Conservation (phyloP, 805 yeast species). For the Spencermartinsiella europaea region DNA sequence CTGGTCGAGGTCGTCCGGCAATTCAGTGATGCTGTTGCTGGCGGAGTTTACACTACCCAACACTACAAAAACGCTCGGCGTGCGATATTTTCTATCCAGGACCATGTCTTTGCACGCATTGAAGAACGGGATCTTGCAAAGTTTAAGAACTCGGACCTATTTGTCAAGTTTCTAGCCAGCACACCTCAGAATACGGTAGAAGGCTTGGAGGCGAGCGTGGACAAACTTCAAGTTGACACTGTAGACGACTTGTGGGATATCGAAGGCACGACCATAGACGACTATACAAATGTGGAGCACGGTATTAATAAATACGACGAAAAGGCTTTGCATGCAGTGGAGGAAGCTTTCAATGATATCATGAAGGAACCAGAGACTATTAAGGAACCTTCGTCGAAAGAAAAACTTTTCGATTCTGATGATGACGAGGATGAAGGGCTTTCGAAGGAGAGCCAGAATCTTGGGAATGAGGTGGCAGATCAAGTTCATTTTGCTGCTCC, state of each 20-base stretch:
- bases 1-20: constrained; percentile 31
- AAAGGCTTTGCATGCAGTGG: constrained; percentile 53
- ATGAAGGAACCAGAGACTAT: constrained; percentile 20
- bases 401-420: constrained; percentile 18
- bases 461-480: constrained; percentile 10
- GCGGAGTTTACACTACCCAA: constrained; percentile 13
- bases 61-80: constrained; percentile 52
- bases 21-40: constrained; percentile 28
- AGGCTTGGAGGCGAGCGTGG: constrained; percentile 17
- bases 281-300: constrained; percentile 14
- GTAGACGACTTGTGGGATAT: constrained; percentile 21
- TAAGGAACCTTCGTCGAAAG: background rate
- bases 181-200: constrained; percentile 2
- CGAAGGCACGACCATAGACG: constrained; percentile 5
- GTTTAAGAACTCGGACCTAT: constrained; percentile 56
- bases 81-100: constrained; percentile 56
- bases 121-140: constrained; percentile 48
- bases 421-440: constrained; percentile 25
- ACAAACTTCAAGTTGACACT: constrained; percentile 28
- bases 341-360: constrained; percentile 60
- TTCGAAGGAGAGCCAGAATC: background rate
- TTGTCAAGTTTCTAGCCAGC: constrained; percentile 48
- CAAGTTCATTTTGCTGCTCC: constrained; percentile 56
- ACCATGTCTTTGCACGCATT: constrained; percentile 46
- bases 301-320: constrained; percentile 15